Base-by-base conservation (phyloP, 2,329 filamentous ascomycete genomes). In the Magnaporthiopsis incrustans region DNA sequence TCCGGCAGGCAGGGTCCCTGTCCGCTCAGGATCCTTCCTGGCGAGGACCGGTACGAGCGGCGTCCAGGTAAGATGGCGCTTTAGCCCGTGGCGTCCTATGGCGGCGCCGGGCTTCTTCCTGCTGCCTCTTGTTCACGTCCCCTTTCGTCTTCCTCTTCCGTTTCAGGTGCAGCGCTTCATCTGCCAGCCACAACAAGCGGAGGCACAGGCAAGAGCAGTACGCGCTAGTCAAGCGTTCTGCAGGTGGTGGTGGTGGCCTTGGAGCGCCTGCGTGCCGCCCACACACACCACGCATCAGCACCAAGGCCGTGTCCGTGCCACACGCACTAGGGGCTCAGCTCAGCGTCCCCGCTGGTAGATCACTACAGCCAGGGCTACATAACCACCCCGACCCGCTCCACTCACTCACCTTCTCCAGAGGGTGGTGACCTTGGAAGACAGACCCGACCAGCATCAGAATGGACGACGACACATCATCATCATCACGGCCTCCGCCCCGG, bases 401-500 rank as follows among this genome's bases (percentile, higher is more conserved):
- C 59, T 25, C 12, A 25, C 59, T n/a, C n/a, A n/a, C n/a, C 3
- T 25, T n/a, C 18, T 33, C 59, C 11, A 27, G 44, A 15, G 27
- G 27, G 65, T 67, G 67, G 67, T 66, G 33, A 68, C 67, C n/a
- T 56, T 65, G 69, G 67, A 69, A 67, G 66, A 71, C 66, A 62
- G 68, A 70, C 57, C 68, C 67, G 68, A 69, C 70, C 69, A 71
- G 66, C 44, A 53, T 11, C 44, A 53, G 18, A 22, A 53, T 53
- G 44, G 22, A 53, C 44, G 44, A 53, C 44, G 44, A n/a, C 68
- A 71, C 72, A 66, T 66, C 69, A 63, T 65, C 68, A 63, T 64
- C 72, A 66, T 66, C 69, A 63, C 65, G 66, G 65, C 68, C 66
- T 64, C 65, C 70, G 66, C 68, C 69, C 65, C 67, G 68, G 66